These are phyloP conservation scores for Cyclotella cryptica DNA, from an alignment of 108 stramenopile species.

Conservation along the genomic window DNA sequence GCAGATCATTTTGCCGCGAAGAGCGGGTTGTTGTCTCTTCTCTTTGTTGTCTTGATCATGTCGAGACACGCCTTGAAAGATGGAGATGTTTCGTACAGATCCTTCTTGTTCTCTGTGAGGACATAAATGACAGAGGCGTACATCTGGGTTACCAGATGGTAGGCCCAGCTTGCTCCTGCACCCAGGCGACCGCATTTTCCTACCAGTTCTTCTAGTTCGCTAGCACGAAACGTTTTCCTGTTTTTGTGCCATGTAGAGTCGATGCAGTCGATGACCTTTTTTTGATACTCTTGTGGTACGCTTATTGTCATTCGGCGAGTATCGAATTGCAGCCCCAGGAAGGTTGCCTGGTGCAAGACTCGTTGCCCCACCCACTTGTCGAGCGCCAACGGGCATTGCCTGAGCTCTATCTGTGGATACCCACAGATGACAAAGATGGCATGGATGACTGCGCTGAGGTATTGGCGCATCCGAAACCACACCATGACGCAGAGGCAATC, in stretches of 20 bases:
- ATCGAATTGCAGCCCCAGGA: conserved; percentile 4
- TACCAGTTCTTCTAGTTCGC: neutral
- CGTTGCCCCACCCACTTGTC: conserved; percentile 14
- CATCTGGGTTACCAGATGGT: conserved; percentile 15
- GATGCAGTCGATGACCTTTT: neutral
- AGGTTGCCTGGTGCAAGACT: neutral
- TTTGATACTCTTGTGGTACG: conserved; percentile 8
- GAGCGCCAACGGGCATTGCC: conserved; percentile 18
- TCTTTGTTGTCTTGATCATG: too few species aligned
- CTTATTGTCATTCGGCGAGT: neutral
- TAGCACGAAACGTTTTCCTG: neutral
- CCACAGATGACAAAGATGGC: conserved; percentile 22
- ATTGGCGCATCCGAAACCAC: neutral
- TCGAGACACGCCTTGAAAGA: neutral
- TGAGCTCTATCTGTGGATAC: neutral
- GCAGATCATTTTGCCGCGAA: too few species aligned
- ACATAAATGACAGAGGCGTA: conserved; percentile 1
- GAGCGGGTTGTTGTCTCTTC: neutral
- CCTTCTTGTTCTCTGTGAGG: neutral
- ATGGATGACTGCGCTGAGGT: conserved; percentile 10
- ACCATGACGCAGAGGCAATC: neutral
- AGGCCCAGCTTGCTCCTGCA: conserved; percentile 14
- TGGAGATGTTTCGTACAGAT: neutral
- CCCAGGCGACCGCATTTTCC: conserved; percentile 7
- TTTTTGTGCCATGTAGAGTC: neutral